Base-by-base conservation (phyloP, 495 filamentous ascomycete genomes). In the Penicillium cosmopolitanum region DNA sequence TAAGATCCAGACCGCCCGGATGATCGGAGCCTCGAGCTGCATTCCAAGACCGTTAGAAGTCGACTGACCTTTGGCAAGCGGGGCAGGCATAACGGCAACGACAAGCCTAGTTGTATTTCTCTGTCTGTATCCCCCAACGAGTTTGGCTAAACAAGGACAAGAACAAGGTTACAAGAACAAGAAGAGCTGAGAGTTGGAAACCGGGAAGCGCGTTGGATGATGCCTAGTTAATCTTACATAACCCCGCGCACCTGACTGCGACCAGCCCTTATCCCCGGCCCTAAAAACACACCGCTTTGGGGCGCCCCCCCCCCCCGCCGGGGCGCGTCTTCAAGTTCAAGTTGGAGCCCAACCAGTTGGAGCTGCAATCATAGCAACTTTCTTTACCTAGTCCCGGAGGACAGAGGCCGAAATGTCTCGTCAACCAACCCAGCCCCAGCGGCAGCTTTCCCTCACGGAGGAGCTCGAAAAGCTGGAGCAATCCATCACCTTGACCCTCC, bases 381-480 rank as follows among this genome's bases (percentile, higher is more conserved):
- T n/a, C 6, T 16, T 44, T 10, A 19, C n/a, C 16, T 21, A n/a
- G 42, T 44, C 6, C 8, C 9, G 7, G 15, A 18, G 16, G 42
- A 18, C 55, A 40, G 50, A 55, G 12, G 40, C 42, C 54, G 66
- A 34, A 6, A 85, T 85, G 83, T 81, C 82, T 50, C 82, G 80
- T 36, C 78, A 72, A 54, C 76, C 78, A 15, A 71, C 79, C 5
- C 78, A 84, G 1, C 73, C 84, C 8, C 77, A 83, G 53, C 82
- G 92, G 44, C 88, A 84, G 21, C 78, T 97, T 53, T 89, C 90
- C 5, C 81, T 97, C 57, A 95, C 94, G 0, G 95, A 98, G 66
- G 95, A 98, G 78, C 81, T 98, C 19, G 95, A 98, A 79, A 97
- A 91, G 70, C 77, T 98, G 13, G 95, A 98, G 69, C 96, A 98